phyloP scores from a whole-genome alignment of 805 yeast species.

The Schizosaccharomyces japonicus region DNA sequence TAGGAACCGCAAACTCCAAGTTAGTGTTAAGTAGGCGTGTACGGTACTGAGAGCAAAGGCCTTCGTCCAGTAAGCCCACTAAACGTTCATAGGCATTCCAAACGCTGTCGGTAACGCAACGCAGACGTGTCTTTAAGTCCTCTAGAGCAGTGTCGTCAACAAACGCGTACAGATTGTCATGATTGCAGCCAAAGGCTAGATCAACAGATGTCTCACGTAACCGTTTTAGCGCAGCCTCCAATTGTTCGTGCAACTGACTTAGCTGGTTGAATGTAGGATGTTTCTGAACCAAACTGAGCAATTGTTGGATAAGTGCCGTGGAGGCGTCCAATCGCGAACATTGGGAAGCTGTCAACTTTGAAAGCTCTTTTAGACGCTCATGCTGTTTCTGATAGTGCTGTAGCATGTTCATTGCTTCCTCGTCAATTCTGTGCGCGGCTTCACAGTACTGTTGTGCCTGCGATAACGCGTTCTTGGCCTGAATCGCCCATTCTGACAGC shows the following conservation, averaged over 20 bases:
- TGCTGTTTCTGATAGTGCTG: not conserved
- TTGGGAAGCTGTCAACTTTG: not conserved
- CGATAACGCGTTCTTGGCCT: not conserved
- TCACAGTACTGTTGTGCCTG: not conserved
- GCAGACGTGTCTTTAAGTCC: not conserved
- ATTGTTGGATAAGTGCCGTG: not conserved
- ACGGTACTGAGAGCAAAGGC: not conserved
- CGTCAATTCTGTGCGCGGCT: not conserved
- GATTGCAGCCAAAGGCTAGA: not conserved
- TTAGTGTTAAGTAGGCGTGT: not conserved
- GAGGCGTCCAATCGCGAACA: not conserved
- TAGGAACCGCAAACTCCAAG: not conserved
- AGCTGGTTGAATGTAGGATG: not conserved
- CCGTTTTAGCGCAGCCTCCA: not conserved
- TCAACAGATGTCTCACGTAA: not conserved
- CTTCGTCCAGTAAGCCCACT: not conserved
- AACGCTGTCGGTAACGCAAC: conserved; percentile 1
- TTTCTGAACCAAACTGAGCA: not conserved
- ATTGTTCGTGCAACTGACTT: not conserved
- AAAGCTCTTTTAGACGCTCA: not conserved
- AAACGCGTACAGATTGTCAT: conserved; percentile 1
- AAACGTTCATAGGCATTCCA: not conserved
- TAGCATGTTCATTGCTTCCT: not conserved
- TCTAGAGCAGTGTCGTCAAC: conserved; percentile 1
- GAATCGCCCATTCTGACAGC: not conserved